Base-by-base conservation (phyloP, 2,329 filamentous ascomycete species). In the Colletotrichum horii region DNA sequence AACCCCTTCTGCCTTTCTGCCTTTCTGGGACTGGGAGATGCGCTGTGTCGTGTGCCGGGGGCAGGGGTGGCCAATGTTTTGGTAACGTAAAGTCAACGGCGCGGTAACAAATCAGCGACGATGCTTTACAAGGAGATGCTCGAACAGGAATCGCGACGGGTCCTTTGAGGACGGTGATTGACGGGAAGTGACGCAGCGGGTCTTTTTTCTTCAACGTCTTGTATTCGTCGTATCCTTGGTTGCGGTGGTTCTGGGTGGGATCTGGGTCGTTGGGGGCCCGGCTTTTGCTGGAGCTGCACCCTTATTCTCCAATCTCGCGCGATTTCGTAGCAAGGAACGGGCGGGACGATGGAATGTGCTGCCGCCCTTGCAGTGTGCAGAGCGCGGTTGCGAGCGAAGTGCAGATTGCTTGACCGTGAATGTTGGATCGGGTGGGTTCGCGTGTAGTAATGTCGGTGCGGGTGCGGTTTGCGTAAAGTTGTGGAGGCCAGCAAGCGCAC, bases 41-140 rank as follows among this genome's bases (percentile, higher is more conserved):
- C 26, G 16, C n/a, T 12, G 73, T 75, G 73, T 73, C 73, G 73
- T 65, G 70, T 73, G 73, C 70, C 56, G 62, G 70, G 69, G 34
- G 16, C 73, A 75, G 73, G 73, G 73, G 58, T 68, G 32, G 56
- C 43, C 30, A 48, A 61, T 75, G 70, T 75, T 75, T 75, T 75
- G 62, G 70, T 75, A 68, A 71, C 74, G 74, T 76, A 75, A 76
- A 70, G 74, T 60, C 60, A 75, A 74, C 66, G 24, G 36, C 22
- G n/a, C 48, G 22, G 30, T 52, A 66, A 66, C 74, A 70, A 76
- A 76, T 76, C 74, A 76, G 66, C 65, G 71, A 60, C 61, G 66
- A 76, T 48, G 61, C 30, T 70, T 75, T 75, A 58, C 60, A 65
- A 43, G 67, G 34, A 16, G 8, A 32, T n/a, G 64, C 55, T 34